These are phyloP conservation scores for Microdochium nivale DNA, from an alignment of 2,329 filamentous ascomycete genomes.

Conservation along the genomic window DNA sequence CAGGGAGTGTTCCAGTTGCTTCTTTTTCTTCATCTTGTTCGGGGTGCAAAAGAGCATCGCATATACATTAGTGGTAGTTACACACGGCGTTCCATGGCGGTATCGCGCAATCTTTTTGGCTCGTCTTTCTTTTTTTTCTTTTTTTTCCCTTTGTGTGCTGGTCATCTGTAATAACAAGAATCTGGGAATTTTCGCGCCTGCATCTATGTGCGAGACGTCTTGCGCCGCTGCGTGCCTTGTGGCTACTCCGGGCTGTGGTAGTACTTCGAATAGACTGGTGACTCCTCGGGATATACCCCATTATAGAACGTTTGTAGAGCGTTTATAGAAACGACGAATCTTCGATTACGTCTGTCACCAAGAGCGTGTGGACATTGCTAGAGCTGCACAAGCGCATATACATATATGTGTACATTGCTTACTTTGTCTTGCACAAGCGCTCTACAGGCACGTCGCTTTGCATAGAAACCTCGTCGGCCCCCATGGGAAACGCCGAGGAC, in stretches of 20 bases:
- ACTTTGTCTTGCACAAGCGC: no score
- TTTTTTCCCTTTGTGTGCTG: neutral
- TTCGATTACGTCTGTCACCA: neutral
- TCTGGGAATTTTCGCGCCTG: neutral
- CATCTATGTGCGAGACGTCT: neutral
- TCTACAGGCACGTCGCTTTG: no score
- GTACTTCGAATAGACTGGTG: neutral
- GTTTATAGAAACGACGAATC: neutral
- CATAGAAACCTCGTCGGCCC: no score
- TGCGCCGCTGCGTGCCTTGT: neutral
- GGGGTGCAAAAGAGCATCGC: neutral
- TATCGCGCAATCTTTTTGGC: conserved; percentile 3
- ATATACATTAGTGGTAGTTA: conserved; percentile 2
- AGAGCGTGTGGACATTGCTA: no score
- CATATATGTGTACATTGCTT: no score
- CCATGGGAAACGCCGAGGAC: no score
- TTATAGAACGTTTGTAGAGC: no score
- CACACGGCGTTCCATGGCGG: conserved; percentile 5
- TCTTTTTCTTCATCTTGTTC: no score
- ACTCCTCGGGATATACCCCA: neutral
- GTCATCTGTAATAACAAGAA: neutral
- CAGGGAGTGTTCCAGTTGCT: no score
- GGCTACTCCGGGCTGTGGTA: neutral
- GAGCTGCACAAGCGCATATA: no score
- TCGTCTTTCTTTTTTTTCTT: neutral